Conservation (phyloP, 805 yeast species). For the Cyberlindnera sargentensis region DNA sequence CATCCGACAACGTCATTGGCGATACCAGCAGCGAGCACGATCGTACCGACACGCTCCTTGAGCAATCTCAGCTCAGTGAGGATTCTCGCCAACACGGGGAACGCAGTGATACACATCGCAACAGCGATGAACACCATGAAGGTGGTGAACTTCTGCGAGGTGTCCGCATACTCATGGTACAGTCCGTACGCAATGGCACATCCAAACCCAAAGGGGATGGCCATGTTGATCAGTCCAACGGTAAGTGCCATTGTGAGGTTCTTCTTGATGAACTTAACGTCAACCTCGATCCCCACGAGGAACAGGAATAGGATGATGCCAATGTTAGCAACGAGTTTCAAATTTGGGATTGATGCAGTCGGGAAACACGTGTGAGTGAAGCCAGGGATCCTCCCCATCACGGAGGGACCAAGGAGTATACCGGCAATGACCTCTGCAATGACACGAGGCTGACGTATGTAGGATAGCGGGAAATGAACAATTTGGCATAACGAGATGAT, state of each 20-base stretch:
- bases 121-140: constrained; percentile 78
- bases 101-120: constrained; percentile 79
- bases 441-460: constrained; percentile 67
- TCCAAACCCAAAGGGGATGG: constrained; percentile 75
- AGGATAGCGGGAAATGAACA: constrained; percentile 52
- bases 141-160: constrained; percentile 53
- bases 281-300: constrained; percentile 70
- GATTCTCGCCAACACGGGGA: constrained; percentile 78
- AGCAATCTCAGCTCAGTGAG: constrained; percentile 64
- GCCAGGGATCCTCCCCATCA: constrained; percentile 61
- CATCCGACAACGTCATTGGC: constrained; percentile 76
- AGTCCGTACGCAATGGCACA: constrained; percentile 64
- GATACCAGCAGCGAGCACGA: constrained; percentile 79
- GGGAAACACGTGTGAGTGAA: constrained; percentile 66
- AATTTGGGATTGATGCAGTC: constrained; percentile 48
- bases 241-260: constrained; percentile 54
- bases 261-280: constrained; percentile 52
- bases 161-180: constrained; percentile 24
- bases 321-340: constrained; percentile 62
- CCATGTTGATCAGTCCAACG: constrained; percentile 68
- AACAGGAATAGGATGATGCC: constrained; percentile 73
- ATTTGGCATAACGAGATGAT: constrained; percentile 54
- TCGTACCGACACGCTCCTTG: constrained; percentile 63
- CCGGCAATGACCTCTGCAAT: constrained; percentile 80
- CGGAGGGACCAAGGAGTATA: constrained; percentile 69